Evolutionary conservation across 495 filamentous ascomycete genomes (phyloP).

Genomic region (Hypoxylon lienhwacheense): DNA sequence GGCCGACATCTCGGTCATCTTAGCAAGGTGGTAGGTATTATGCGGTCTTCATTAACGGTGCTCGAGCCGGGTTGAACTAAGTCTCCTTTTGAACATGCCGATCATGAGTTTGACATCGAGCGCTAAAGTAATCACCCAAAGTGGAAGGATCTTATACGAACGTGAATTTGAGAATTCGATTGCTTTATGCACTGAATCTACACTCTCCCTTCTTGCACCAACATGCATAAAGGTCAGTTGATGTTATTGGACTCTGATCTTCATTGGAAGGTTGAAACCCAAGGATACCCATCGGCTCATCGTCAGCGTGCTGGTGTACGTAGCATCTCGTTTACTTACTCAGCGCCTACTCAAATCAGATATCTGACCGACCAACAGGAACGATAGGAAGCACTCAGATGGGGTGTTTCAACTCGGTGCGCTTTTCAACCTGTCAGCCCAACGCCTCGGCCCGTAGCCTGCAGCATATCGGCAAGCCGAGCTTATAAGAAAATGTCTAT

Average conservation of each 20-base stretch:
- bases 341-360: constrained; percentile 4
- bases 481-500: constrained; percentile 4
- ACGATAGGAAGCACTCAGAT: constrained; percentile 9
- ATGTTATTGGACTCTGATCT: constrained; percentile 6
- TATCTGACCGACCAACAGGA: neutral
- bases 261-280: too few species aligned
- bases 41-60: neutral
- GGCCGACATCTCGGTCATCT: constrained; percentile 11
- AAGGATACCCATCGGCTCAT: too few species aligned
- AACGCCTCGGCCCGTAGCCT: constrained; percentile 5
- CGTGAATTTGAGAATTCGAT: neutral
- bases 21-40: neutral
- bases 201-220: constrained; percentile 19
- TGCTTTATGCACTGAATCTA: neutral
- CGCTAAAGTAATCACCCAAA: neutral
- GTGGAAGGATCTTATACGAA: neutral
- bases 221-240: constrained; percentile 21
- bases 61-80: neutral
- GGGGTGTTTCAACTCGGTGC: constrained; percentile 4
- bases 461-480: constrained; percentile 21
- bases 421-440: neutral
- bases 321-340: constrained; percentile 6
- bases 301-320: too few species aligned
- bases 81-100: neutral
- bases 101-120: neutral